Evolutionary conservation across 1,284 basidiomycete genomes (phyloP).

Genomic region (Trichosporon sp.): DNA sequence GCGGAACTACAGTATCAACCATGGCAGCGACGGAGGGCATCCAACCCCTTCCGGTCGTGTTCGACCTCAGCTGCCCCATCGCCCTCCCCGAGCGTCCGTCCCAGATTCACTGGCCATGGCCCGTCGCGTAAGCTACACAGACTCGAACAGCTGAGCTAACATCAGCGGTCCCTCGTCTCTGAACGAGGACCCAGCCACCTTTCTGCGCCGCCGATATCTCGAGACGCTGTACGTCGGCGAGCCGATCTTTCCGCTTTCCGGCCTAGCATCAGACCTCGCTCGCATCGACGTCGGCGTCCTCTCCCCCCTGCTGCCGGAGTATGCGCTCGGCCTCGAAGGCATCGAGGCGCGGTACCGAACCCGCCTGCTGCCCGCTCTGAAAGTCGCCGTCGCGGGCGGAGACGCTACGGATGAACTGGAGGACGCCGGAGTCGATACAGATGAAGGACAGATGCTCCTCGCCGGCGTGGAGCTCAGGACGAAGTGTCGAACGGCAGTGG

Average conservation of each 20-base stretch:
- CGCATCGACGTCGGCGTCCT: conserved; percentile 20
- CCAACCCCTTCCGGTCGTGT: conserved; percentile 35
- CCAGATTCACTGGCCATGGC: conserved; percentile 38
- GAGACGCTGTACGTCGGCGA: conserved; percentile 50
- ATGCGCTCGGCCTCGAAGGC: too few relatives aligned
- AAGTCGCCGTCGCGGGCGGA: too few relatives aligned
- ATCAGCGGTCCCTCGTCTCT: conserved; percentile 35
- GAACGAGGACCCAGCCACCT: not conserved
- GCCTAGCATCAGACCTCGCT: conserved; percentile 37
- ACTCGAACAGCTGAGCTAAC: conserved; percentile 12
- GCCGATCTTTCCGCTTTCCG: conserved; percentile 40
- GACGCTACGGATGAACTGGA: too few relatives aligned
- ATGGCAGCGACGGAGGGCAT: not conserved
- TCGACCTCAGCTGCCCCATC: conserved; percentile 45
- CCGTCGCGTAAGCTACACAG: conserved; percentile 37
- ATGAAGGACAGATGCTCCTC: too few relatives aligned
- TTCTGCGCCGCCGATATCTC: conserved; percentile 38
- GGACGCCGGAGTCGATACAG: too few relatives aligned
- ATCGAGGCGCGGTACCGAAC: too few relatives aligned
- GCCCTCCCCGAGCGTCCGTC: conserved; percentile 32
- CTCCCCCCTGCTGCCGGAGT: too few relatives aligned
- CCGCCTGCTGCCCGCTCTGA: too few relatives aligned
- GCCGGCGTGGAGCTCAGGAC: too few relatives aligned
- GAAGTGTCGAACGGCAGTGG: too few relatives aligned
- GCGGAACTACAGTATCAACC: not conserved